phyloP scores from a whole-genome alignment of 106 monocot genomes.

The Dendrobium officinale region DNA sequence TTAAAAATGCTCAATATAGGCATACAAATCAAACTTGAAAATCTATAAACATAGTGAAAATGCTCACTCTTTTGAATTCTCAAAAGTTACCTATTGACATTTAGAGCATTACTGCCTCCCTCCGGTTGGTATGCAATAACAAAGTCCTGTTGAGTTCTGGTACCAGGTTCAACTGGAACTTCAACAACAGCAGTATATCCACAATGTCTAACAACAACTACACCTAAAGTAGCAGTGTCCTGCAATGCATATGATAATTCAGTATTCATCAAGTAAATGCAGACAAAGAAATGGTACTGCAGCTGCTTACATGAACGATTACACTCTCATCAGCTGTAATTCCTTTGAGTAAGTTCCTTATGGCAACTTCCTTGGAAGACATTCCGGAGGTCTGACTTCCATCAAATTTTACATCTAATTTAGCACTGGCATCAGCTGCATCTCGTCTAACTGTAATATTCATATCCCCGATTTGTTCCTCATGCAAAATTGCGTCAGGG shows the following conservation, averaged over 20 bases:
- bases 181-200: constrained; percentile 79
- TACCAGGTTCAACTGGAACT: constrained; percentile 42
- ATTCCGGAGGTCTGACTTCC: constrained; percentile 41
- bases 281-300: neutral
- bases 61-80: neutral
- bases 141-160: constrained; percentile 33
- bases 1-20: neutral
- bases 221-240: constrained; percentile 87
- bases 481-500: constrained; percentile 16
- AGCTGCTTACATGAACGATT: constrained; percentile 63
- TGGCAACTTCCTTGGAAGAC: constrained; percentile 48
- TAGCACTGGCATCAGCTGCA: constrained; percentile 51
- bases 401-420: constrained; percentile 58
- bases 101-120: constrained; percentile 81
- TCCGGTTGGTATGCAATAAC: constrained; percentile 80
- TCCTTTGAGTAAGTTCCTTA: constrained; percentile 76
- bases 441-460: constrained; percentile 59
- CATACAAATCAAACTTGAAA: neutral
- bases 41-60: neutral
- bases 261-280: constrained; percentile 4
- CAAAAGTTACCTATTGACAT: constrained; percentile 66
- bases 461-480: constrained; percentile 66
- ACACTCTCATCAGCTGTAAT: constrained; percentile 94
- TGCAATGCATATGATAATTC: constrained; percentile 25
- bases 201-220: constrained; percentile 74